Percentiles rank a stretch among this genome's conserved stretches.
phyloP scores from a whole-genome alignment of 2,329 filamentous ascomycete species.

The Fusarium mexicanum region DNA sequence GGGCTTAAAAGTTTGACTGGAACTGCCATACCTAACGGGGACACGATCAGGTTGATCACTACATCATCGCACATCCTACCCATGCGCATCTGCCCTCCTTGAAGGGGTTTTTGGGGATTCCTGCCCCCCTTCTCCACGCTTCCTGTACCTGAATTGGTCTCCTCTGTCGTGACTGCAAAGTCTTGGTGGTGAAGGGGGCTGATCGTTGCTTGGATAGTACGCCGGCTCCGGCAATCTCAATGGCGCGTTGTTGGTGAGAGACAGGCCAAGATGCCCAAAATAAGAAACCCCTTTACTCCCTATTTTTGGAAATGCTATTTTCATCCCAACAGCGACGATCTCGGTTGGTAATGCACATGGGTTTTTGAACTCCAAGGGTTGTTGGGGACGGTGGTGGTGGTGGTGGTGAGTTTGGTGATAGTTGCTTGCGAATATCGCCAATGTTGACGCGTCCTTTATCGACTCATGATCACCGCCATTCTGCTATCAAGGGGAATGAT shows the following conservation, averaged over 20 bases:
- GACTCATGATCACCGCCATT: background rate
- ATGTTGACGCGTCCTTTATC: slow-evolving; percentile 6
- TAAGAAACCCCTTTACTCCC: slow-evolving; percentile 10
- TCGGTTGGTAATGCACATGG: background rate
- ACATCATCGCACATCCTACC: slow-evolving; percentile 38
- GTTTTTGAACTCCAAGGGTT: slow-evolving; percentile 2
- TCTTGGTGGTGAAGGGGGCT: slow-evolving; percentile 29
- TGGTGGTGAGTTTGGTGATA: slow-evolving; percentile 3
- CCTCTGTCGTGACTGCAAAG: slow-evolving; percentile 1
- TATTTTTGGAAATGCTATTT: slow-evolving; percentile 39
- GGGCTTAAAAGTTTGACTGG: slow-evolving; percentile 25
- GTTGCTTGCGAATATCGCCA: background rate
- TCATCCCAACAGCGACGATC: slow-evolving; percentile 22
- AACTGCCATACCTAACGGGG: slow-evolving; percentile 33
- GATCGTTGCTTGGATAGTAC: slow-evolving; percentile 33
- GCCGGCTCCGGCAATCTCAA: slow-evolving; percentile 21
- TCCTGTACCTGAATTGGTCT: slow-evolving; percentile 20
- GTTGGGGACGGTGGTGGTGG: background rate
- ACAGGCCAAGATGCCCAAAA: slow-evolving; percentile 10
- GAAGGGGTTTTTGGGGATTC: slow-evolving; percentile 22
- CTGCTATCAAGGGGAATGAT: background rate
- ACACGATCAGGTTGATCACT: slow-evolving; percentile 35
- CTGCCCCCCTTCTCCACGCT: slow-evolving; percentile 28
- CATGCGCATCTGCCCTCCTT: slow-evolving; percentile 32
- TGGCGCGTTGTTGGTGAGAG: slow-evolving; percentile 27